These are phyloP conservation scores for Papiliotrema terrestris DNA, from an alignment of 1,284 basidiomycete species.

Conservation along the genomic window DNA sequence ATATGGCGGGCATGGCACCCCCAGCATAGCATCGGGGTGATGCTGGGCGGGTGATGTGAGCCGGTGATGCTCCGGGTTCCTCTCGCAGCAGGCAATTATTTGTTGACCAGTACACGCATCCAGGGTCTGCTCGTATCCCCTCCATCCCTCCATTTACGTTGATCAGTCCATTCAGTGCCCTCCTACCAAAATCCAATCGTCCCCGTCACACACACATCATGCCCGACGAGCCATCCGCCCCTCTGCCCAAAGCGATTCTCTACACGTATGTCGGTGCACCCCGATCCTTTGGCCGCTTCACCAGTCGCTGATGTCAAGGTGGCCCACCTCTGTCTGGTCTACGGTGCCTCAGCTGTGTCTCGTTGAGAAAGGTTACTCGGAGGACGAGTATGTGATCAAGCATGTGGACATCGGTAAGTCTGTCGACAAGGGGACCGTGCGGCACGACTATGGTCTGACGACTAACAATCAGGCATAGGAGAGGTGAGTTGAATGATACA, in stretches of 20 bases:
- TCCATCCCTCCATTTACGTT: no score
- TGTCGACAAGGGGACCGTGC: background rate
- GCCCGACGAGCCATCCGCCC: background rate
- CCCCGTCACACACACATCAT: background rate
- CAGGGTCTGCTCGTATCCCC: no score
- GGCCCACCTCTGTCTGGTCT: conserved; percentile 47
- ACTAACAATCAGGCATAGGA: conserved; percentile 41
- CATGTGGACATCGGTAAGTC: conserved; percentile 46
- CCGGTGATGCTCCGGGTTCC: no score
- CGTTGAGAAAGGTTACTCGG: conserved; percentile 49
- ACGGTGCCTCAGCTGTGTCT: conserved; percentile 48
- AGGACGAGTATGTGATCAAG: conserved; percentile 46
- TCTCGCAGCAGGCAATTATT: no score
- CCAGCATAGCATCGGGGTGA: no score
- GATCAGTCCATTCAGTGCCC: no score
- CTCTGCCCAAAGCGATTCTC: conserved; percentile 43
- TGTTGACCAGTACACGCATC: no score
- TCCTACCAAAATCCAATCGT: no score
- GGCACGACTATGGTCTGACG: background rate
- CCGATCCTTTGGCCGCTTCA: background rate
- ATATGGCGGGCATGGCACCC: no score
- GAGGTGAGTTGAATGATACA: conserved; percentile 26
- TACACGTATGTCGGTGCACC: conserved; percentile 35
- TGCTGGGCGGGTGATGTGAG: no score
- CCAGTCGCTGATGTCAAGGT: conserved; percentile 22